Base-by-base conservation (phyloP, 345 rosid genomes). In the Dovyalis caffra region DNA sequence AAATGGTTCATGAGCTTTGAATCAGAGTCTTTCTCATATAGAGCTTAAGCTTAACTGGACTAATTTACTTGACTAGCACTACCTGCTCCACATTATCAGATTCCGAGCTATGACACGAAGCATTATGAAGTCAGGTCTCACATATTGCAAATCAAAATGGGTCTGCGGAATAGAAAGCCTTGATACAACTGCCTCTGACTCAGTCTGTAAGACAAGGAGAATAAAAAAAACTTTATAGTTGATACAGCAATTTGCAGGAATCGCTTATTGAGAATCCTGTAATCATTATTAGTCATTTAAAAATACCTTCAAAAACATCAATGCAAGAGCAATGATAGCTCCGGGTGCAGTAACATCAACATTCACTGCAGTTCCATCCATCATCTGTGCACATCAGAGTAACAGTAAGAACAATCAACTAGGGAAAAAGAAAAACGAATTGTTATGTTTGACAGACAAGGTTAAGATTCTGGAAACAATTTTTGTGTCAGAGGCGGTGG, bases 321-420 rank as follows among this genome's bases (percentile, higher is more conserved):
- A 81, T 74, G 97, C 84, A 75, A 95, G 97, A 70, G 98, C 97
- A 71, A 95, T 86, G 76, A 86, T 87, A 40, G 98, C 94, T 73
- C 99, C 99, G 80, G 99, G 98, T 75, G 99, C 97, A 63, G 99
- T 90, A 38, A 95, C 96, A 85, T 95, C 95, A 84, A 93, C 89
- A 87, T 91, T 91, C 70, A 94, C 85, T 32, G 83, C 76, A 66
- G 85, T 79, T 75, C 90, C 95, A 75, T 95, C 99, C 88, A 88
- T 88, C 87, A 91, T 87, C 98, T 93, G 78, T 69, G 71, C 80
- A 77, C 33, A 78, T 47, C 10, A 66, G 37, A 47, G 40, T 5
- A 66, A 71, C 25, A 43, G 58, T 28, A 16, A 43, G 56, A 53
- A 49, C 33, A 15, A 11, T 12, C 35, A 34, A 37, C 2, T n/a